Conservation (phyloP, 768 basidiomycete genomes). For the Phlebiopsis flavidoalba region DNA sequence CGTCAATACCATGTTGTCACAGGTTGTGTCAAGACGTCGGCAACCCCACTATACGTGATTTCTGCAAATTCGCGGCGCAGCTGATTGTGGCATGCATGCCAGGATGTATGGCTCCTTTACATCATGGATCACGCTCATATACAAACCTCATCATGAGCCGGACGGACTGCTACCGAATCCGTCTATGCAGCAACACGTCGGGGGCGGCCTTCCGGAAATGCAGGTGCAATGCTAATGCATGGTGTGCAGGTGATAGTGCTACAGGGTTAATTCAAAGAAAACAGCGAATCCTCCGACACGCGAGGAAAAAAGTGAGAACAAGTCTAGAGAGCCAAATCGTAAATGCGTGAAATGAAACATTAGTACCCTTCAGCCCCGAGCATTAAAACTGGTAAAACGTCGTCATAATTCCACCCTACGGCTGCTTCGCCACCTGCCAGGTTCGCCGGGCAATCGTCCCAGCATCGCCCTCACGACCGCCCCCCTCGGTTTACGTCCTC, state of each 20-base stretch:
- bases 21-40: neutral
- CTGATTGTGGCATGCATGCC: neutral
- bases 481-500: neutral
- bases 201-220: neutral
- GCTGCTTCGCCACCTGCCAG: constrained; percentile 9
- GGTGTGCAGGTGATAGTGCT: neutral
- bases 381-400: neutral
- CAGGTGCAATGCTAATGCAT: neutral
- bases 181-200: neutral
- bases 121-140: neutral
- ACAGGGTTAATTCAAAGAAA: neutral
- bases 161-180: neutral
- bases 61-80: neutral
- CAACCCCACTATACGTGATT: neutral
- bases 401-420: neutral
- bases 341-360: neutral
- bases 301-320: no score
- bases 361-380: neutral
- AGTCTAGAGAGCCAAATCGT: no score
- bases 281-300: neutral
- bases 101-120: neutral
- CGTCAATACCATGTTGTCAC: no score
- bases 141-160: neutral
- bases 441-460: constrained; percentile 9
- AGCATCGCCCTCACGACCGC: constrained; percentile 6